phyloP scores from a whole-genome alignment of 2,329 filamentous ascomycete genomes.

The Fusarium austroafricanum region DNA sequence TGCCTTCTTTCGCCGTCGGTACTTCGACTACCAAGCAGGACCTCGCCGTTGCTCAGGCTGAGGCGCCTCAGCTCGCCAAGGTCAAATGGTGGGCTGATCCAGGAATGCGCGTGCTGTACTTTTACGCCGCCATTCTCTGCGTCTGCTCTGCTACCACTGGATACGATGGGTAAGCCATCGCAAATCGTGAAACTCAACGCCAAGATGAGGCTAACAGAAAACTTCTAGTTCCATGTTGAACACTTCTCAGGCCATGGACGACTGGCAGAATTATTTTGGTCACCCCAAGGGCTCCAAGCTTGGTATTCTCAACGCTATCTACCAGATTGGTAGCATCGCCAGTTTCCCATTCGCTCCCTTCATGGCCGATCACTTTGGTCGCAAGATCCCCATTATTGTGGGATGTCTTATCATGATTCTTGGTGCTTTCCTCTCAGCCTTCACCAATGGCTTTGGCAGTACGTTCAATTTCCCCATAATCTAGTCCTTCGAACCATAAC shows the following conservation, averaged over 20 bases:
- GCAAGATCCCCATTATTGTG: conserved; percentile 55
- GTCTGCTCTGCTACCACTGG: conserved; percentile 71
- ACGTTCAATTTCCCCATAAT: conserved; percentile 28
- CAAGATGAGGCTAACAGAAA: background rate
- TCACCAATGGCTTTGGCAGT: conserved; percentile 58
- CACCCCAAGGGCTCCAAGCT: conserved; percentile 53
- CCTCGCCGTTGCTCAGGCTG: conserved; percentile 55
- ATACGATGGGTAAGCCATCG: conserved; percentile 61
- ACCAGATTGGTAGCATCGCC: conserved; percentile 56
- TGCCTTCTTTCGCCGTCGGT: conserved; percentile 26
- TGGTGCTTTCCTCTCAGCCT: conserved; percentile 57
- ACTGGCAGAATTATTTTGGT: conserved; percentile 63
- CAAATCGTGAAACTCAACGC: background rate
- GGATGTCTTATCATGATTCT: conserved; percentile 61
- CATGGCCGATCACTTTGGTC: conserved; percentile 58
- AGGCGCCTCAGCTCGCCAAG: conserved; percentile 63
- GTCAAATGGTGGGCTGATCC: conserved; percentile 68
- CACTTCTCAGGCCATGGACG: conserved; percentile 67
- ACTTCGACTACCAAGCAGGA: conserved; percentile 20
- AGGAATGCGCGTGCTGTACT: conserved; percentile 60
- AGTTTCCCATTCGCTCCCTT: conserved; percentile 38
- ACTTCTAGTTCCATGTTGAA: conserved; percentile 59
- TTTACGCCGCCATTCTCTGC: conserved; percentile 65
- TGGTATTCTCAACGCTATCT: conserved; percentile 63
- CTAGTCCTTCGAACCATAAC: background rate